A percentile compares a stretch with the other conserved stretches of the same genome.
These are phyloP conservation scores for Xylaria telfairii DNA, from an alignment of 495 filamentous ascomycete species.

Conservation along the genomic window DNA sequence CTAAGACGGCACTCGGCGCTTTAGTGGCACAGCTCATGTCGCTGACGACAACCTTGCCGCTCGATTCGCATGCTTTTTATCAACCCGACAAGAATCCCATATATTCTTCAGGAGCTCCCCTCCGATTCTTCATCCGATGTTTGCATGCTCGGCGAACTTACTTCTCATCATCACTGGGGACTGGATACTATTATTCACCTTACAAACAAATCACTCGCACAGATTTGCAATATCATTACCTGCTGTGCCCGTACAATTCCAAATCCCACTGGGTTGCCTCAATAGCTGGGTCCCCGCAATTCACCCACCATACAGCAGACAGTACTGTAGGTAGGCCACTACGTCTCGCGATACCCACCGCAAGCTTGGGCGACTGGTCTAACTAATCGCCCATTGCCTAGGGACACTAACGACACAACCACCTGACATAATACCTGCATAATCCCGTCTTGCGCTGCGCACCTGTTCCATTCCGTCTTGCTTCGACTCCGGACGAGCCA, in stretches of 20 bases:
- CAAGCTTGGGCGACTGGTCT: conserved; percentile 10
- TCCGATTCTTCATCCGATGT: background rate
- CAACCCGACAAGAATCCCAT: background rate
- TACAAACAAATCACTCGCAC: background rate
- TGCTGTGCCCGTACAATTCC: background rate
- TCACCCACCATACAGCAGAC: too few relatives aligned
- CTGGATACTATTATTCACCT: background rate
- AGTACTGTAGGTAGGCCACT: too few relatives aligned
- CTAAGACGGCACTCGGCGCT: background rate
- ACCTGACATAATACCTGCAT: conserved; percentile 25
- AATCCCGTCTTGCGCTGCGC: conserved; percentile 1
- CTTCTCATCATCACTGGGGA: too few relatives aligned
- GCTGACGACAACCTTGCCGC: conserved; percentile 26
- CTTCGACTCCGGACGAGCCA: background rate
- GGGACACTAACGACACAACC: background rate
- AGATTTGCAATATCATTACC: background rate
- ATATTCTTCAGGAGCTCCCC: background rate
- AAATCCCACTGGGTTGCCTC: conserved; percentile 6
- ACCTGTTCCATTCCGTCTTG: background rate
- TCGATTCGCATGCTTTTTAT: conserved; percentile 14
- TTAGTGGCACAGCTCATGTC: background rate
- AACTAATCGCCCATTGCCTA: too few relatives aligned
- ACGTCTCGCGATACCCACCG: conserved; percentile 26
- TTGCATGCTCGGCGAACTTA: too few relatives aligned
- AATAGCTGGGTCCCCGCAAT: conserved; percentile 18